These are phyloP conservation scores for Kappamyces sp. DNA, from an alignment of 192 early-diverging fungal genomes.

Conservation along the genomic window DNA sequence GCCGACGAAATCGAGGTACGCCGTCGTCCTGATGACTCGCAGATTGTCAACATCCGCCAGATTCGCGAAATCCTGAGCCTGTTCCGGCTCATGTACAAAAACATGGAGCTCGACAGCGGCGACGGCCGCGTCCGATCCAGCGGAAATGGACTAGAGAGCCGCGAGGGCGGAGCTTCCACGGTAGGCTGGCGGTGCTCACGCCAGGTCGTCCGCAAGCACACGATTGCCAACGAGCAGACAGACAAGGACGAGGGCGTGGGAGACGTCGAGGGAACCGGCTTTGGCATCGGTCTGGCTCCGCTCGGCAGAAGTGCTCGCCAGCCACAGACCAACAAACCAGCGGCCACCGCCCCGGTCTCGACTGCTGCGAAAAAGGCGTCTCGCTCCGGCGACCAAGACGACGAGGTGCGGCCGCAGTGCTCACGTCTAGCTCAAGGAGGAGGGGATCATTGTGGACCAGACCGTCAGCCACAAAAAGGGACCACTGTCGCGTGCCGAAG, in stretches of 20 bases:
- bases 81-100: conserved; percentile 47
- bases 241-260: conserved; percentile 51
- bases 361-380: too few species aligned
- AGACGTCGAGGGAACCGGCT: conserved; percentile 51
- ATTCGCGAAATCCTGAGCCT: conserved; percentile 44
- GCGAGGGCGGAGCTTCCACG: not conserved
- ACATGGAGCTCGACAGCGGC: conserved; percentile 40
- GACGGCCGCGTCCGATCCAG: conserved; percentile 18
- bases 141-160: too few species aligned
- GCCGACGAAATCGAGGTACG: conserved; percentile 47
- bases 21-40: not conserved
- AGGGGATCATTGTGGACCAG: conserved; percentile 9
- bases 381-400: too few species aligned
- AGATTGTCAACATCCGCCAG: conserved; percentile 54
- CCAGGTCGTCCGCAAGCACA: conserved; percentile 11
- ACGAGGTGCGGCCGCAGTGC: too few species aligned
- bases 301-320: not conserved
- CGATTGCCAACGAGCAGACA: not conserved
- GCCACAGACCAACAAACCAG: not conserved
- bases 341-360: too few species aligned
- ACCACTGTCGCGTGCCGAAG: conserved; percentile 43
- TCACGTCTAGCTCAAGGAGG: not conserved
- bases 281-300: conserved; percentile 52
- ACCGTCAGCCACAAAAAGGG: conserved; percentile 7
- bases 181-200: not conserved